Evolutionary conservation across 2,329 filamentous ascomycete species (phyloP), one percentile per base, ranked within the genome.

Genomic region (Fusarium mundagurra): DNA sequence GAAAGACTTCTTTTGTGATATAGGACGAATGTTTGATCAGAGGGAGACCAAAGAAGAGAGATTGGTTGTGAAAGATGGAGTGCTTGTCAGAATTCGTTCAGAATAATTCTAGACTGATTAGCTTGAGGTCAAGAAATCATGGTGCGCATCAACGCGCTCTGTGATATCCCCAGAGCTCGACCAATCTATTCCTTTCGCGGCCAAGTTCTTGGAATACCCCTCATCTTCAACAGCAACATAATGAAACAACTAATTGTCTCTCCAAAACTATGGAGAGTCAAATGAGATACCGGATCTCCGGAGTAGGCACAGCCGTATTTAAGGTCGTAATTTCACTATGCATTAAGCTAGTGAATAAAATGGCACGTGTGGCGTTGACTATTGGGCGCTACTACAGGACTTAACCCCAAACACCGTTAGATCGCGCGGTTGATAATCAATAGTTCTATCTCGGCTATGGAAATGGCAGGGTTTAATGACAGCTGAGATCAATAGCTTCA

Each of bases 211-310:
- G 8, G 5, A 45, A 0, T 9, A 0, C 3, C 20, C 27, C 43
- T 6, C 8, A 43, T 24, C 5, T 43, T 24, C 22, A 10, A 43
- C 22, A 41, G 4, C 20, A 39, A 43, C 5, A 16, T 0, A n/a
- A 20, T 3, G 36, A 1, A 38, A 43, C 8, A 43, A 22, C 0
- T 18, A 18, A 36, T 36, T 17, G 9, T 18, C 16, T 36, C 34
- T 36, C 4, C 9, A 16, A 36, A 18, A 20, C 17, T 38, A 38
- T 22, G 4, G 5, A 22, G 0, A 3, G 6, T 10, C 13, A 20
- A 29, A 22, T 0, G 16, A 4, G 0, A 14, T 3, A 29, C 1
- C 3, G 18, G 9, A 20, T 47, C 1, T 10, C 12, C 24, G 24
- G 24, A 47, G 5, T 7, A 5, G 6, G 3, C 12, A 22, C 12